Evolutionary conservation across 805 yeast genomes (phyloP), one percentile per base, ranked within the genome.

Genomic region (Nematodospora valgi): DNA sequence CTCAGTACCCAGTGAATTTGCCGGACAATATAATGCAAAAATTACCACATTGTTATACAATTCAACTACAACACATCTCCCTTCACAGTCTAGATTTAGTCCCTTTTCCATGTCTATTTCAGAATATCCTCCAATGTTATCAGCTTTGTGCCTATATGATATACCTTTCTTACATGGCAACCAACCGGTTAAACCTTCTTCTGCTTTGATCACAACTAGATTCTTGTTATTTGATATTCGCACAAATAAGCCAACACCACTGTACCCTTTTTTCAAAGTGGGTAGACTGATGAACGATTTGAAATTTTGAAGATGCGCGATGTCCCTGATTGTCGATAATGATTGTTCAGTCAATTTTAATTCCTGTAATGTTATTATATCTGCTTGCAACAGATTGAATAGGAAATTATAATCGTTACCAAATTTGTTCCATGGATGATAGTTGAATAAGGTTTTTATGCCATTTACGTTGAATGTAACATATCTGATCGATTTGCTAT

Each of bases 161-260:
- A 20, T 24, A 12, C 23, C 35, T 17, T 36, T 40, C 3, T 49
- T 48, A 8, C 48, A 39, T 20, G 45, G 45, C 19, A 78, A 52
- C 40, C 63, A 59, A 0, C 98, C 98, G 0, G 96, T 83, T 6
- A 93, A 64, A 0, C 98, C 98, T 56, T 91, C 96, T 52, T 93
- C 98, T 0, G 89, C 96, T 44, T 74, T 77, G 3, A 73, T 33
- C 1, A 87, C 86, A 2, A 68, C 59, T 17, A 88, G 52, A 2
- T 69, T 53, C 13, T 54, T 51, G 34, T 48, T 53, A 13, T 54
- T 46, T 17, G 81, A 84, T 3, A 64, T 57, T 30, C 88, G 62
- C 2, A 86, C 70, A 59, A 86, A 91, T 3, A 91, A 74, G 0
- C 89, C 95, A 1, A 91, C 97, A 0, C 98, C 98, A 37, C 91